These are phyloP conservation scores for Mortierella sp. DNA, from an alignment of 371 early-diverging fungal species.

Conservation along the genomic window DNA sequence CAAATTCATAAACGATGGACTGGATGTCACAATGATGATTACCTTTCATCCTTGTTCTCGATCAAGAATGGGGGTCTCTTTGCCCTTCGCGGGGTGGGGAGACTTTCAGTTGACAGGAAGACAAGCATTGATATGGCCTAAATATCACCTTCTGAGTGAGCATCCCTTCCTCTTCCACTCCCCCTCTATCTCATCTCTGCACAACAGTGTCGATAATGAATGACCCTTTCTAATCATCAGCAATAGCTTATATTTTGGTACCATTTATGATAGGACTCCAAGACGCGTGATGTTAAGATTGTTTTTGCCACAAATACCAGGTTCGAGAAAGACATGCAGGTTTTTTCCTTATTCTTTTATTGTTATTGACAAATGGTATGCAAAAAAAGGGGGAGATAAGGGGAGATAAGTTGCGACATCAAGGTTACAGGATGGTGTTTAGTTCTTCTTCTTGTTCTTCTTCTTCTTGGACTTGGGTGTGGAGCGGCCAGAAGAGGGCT, in stretches of 20 bases:
- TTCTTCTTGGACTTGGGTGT: constrained; percentile 35
- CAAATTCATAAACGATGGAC: not conserved
- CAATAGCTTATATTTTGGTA: not conserved
- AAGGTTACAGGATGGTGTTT: not conserved
- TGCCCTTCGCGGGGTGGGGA: not conserved
- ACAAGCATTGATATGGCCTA: constrained; percentile 41
- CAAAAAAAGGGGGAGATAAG: not conserved
- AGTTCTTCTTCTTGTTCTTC: constrained; percentile 42
- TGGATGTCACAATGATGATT: constrained; percentile 44
- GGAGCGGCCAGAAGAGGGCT: constrained; percentile 1
- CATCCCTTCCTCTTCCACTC: constrained; percentile 26
- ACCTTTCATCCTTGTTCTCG: constrained; percentile 52
- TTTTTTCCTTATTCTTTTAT: not conserved
- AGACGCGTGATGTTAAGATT: not conserved
- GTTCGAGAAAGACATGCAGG: not conserved
- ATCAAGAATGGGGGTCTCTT: constrained; percentile 6
- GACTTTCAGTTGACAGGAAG: constrained; percentile 22
- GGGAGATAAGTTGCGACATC: not conserved
- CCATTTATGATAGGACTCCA: not conserved
- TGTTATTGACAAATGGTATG: not conserved
- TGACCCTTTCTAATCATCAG: not conserved
- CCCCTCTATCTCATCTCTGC: constrained; percentile 1
- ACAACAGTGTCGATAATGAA: not conserved
- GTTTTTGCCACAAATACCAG: not conserved
- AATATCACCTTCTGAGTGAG: constrained; percentile 46